Conservation (phyloP, 108 stramenopile genomes). For the Cyclostephanos invisitatus region DNA sequence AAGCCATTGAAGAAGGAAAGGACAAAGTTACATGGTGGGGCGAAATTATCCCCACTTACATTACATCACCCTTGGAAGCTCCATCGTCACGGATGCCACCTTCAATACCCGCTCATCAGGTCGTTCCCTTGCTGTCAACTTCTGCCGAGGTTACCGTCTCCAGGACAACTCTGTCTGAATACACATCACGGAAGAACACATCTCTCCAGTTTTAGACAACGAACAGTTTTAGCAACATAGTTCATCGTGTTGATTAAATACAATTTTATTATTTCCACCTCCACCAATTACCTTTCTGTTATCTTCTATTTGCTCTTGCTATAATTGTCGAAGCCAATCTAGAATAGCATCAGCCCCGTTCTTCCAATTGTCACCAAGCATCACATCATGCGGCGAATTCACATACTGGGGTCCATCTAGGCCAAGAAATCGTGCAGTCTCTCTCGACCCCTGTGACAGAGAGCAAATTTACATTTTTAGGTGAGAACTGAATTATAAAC, state of each 20-base stretch:
- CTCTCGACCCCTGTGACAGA: slow-evolving; percentile 25
- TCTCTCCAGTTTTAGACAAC: slow-evolving; percentile 56
- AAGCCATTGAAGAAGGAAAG: slow-evolving; percentile 84
- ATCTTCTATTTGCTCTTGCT: not conserved
- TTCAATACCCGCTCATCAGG: slow-evolving; percentile 25
- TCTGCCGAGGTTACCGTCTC: slow-evolving; percentile 49
- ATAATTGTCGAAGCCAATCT: slow-evolving; percentile 19
- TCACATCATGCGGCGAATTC: slow-evolving; percentile 61
- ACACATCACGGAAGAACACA: slow-evolving; percentile 32
- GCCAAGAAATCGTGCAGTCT: slow-evolving; percentile 50
- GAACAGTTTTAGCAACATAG: not conserved
- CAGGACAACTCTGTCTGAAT: slow-evolving; percentile 15
- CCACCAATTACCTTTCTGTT: not conserved
- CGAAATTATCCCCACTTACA: slow-evolving; percentile 61
- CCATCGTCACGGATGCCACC: slow-evolving; percentile 6
- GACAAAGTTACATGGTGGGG: slow-evolving; percentile 81
- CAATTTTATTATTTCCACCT: not conserved
- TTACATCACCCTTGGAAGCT: slow-evolving; percentile 41
- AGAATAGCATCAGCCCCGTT: slow-evolving; percentile 50
- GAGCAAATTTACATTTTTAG: no score
- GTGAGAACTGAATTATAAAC: no score
- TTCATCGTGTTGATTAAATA: not conserved
- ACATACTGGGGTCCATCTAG: slow-evolving; percentile 26
- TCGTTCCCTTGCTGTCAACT: slow-evolving; percentile 23
- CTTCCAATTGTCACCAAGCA: slow-evolving; percentile 54